Evolutionary conservation across 2,329 filamentous ascomycete species (phyloP).

Genomic region (Aphanocladium album): DNA sequence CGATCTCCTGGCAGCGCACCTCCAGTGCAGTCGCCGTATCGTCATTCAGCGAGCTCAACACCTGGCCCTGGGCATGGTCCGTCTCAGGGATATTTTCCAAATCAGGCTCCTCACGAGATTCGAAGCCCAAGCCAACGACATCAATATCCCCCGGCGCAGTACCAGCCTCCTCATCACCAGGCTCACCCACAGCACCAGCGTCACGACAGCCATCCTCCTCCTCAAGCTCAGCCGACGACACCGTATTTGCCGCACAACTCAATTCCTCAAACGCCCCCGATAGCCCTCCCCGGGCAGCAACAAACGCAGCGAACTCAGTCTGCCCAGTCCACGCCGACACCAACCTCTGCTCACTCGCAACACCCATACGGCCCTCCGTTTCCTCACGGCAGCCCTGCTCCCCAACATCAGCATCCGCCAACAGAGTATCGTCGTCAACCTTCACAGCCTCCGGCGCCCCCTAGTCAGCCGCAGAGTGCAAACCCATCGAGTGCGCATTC

Average conservation of each 20-base stretch:
- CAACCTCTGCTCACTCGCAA: conserved; percentile 58
- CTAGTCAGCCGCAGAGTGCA: conserved; percentile 44
- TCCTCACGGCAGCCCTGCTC: conserved; percentile 48
- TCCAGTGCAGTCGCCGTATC: conserved; percentile 43
- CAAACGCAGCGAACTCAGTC: conserved; percentile 49
- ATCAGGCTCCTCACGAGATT: conserved; percentile 37
- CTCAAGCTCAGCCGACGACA: conserved; percentile 28
- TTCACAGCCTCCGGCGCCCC: conserved; percentile 51
- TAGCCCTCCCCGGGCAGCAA: conserved; percentile 37
- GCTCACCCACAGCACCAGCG: conserved; percentile 29
- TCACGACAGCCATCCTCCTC: conserved; percentile 43
- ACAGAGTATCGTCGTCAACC: conserved; percentile 41
- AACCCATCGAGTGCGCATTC: conserved; percentile 41
- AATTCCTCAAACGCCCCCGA: conserved; percentile 46
- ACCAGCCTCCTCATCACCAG: conserved; percentile 19
- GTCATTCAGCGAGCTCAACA: conserved; percentile 42
- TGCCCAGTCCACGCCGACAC: conserved; percentile 54
- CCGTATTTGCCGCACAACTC: conserved; percentile 37
- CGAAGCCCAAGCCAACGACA: conserved; percentile 49
- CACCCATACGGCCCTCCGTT: conserved; percentile 48
- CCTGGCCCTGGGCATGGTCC: conserved; percentile 32
- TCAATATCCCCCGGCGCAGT: conserved; percentile 43
- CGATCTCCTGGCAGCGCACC: conserved; percentile 46
- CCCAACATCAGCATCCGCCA: conserved; percentile 38
- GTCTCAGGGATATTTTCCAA: conserved; percentile 40